Evolutionary conservation across 208 protist species (phyloP).

Genomic region (Leishmania martiniquensis): DNA sequence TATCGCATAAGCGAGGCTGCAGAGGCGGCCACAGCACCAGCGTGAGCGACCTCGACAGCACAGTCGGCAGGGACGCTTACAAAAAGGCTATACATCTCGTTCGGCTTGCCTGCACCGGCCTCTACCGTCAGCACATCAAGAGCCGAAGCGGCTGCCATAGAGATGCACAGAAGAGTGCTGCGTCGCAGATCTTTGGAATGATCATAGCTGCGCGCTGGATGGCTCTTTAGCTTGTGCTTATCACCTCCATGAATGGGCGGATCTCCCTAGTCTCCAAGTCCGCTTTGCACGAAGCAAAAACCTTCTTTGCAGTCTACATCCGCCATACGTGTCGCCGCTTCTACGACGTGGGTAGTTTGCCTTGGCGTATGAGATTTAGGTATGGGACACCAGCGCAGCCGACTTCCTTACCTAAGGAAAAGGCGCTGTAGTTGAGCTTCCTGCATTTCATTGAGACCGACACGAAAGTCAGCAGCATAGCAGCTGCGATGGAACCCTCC

Average conservation of each 20-base stretch:
- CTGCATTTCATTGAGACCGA: constrained; percentile 39
- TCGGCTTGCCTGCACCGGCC: constrained; percentile 11
- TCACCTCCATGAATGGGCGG: constrained; percentile 46
- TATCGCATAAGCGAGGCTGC: not conserved
- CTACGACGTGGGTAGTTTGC: constrained; percentile 35
- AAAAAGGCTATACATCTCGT: constrained; percentile 14
- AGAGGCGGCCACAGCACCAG: not conserved
- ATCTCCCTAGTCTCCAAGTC: constrained; percentile 42
- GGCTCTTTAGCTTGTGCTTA: constrained; percentile 41
- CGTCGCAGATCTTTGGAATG: constrained; percentile 30
- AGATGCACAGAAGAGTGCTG: not conserved
- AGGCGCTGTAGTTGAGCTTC: constrained; percentile 52
- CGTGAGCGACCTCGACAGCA: constrained; percentile 12
- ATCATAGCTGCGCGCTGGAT: constrained; percentile 44
- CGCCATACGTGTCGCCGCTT: constrained; percentile 11
- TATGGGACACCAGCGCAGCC: constrained; percentile 35
- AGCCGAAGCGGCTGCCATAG: not conserved
- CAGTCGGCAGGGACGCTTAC: constrained; percentile 10
- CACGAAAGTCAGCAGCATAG: constrained; percentile 34
- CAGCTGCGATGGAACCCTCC: constrained; percentile 59
- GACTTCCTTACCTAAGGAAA: constrained; percentile 50
- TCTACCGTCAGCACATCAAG: constrained; percentile 7
- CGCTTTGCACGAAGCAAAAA: constrained; percentile 24
- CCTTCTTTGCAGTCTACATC: constrained; percentile 47
- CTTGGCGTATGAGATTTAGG: constrained; percentile 29